A percentile compares a stretch with the other conserved stretches of the same genome.
Conservation (phyloP, 1,139 yeast genomes). For the Scheffersomyces stambukii region DNA sequence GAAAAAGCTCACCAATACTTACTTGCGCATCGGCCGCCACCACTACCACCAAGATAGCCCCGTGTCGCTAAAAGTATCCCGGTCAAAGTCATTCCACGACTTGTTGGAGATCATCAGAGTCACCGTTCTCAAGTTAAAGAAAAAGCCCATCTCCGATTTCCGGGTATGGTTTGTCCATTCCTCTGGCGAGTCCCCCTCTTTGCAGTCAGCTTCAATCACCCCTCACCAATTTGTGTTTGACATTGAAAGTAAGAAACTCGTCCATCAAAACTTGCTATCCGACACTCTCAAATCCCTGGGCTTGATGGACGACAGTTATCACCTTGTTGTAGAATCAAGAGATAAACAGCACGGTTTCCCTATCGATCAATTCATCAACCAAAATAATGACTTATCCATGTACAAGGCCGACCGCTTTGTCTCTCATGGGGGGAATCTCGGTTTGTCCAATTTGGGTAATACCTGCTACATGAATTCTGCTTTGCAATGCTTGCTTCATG, state of each 20-base stretch:
- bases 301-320: constrained; percentile 22
- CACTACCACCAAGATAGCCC: constrained; percentile 11
- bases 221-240: constrained; percentile 27
- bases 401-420: too few species aligned
- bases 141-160: constrained; percentile 14
- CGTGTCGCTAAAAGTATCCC: constrained; percentile 21
- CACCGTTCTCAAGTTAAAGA: constrained; percentile 15
- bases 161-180: constrained; percentile 40
- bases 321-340: constrained; percentile 29
- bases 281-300: constrained; percentile 31
- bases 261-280: constrained; percentile 21
- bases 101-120: constrained; percentile 24
- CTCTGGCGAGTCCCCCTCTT: constrained; percentile 19
- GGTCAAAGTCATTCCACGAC: constrained; percentile 31
- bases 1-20: constrained; percentile 14
- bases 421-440: constrained; percentile 50
- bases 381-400: constrained; percentile 6
- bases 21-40: constrained; percentile 10
- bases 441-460: constrained; percentile 82
- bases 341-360: constrained; percentile 26
- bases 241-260: constrained; percentile 26
- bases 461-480: constrained; percentile 98
- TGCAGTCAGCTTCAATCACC: too few species aligned
- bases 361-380: constrained; percentile 14
- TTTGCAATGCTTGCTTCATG: constrained; percentile 80